Evolutionary conservation across 306 rosid genomes (phyloP), one percentile per base, ranked within the genome.

Genomic region (Vigna reflexopilosa): DNA sequence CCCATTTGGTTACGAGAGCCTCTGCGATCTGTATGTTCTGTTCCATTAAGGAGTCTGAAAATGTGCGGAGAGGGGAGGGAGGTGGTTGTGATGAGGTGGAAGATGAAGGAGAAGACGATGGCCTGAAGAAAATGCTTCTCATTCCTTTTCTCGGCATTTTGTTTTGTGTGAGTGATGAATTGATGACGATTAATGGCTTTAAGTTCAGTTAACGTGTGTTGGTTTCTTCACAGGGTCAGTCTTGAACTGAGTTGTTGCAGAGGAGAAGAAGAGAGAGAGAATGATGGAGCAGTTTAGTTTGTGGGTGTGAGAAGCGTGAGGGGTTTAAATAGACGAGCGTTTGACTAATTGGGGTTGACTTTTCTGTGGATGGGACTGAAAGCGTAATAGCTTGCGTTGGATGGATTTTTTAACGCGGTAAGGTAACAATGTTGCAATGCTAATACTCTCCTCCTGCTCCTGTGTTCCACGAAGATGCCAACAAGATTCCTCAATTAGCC

Each of bases 11-110:
- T 8, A 94, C 85, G 1, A 90, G 76, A 0, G 84, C 49, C 54
- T 82, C 87, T 1, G 95, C 97, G 5, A 70, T 61, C 4, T 87
- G 81, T 9, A 94, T 78, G 50, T 88, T 89, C 56, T 89, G 88
- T 4, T 92, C 87, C 85, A 90, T 85, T 2, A 94, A n/a, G 1
- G 91, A 74, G 45, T 84, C 87, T 10, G 83, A 84, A 61, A 92
- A 77, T 47, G 82, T 85, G 44, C 42, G 85, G 7, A 38, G 77
- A 17, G 93, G 86, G 0, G 94, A 87, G 1, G 88, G 42, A 9
- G 90, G 76, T 9, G 85, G 82, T 1, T n/a, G 6, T 6, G 32
- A 75, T 59, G 93, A 83, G 19, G 64, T 67, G 7, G 87, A 73
- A 0, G 61, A 0, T 2, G 64, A 24, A 9, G 84, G 34, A 1